Conservation (phyloP, 225 moss, liverwort and hornwort species). For the Physcomitrium patens region DNA sequence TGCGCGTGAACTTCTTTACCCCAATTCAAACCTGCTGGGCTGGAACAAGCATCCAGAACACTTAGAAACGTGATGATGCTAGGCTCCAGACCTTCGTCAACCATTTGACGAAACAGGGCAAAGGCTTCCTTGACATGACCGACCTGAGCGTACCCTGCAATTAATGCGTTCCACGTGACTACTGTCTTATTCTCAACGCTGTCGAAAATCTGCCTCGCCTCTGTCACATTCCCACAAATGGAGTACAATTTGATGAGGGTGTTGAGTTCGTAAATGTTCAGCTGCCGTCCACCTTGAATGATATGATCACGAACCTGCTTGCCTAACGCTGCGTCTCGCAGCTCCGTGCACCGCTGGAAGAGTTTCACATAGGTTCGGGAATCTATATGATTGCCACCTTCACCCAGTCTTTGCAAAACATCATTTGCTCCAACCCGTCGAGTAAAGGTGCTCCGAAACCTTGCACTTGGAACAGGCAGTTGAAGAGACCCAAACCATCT, state of each 20-base stretch:
- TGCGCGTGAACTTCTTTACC: conserved; percentile 35
- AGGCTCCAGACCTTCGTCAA: conserved; percentile 32
- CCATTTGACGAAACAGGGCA: conserved; percentile 44
- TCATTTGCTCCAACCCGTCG: conserved; percentile 22
- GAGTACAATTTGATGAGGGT: conserved; percentile 46
- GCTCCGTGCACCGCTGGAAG: conserved; percentile 41
- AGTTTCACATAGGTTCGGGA: conserved; percentile 46
- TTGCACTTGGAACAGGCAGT: not conserved
- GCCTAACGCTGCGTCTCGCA: conserved; percentile 30
- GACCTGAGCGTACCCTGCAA: conserved; percentile 41
- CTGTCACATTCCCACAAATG: conserved; percentile 38
- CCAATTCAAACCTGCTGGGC: conserved; percentile 23
- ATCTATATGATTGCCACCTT: conserved; percentile 25
- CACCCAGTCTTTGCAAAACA: conserved; percentile 29
- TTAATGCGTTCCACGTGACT: conserved; percentile 48
- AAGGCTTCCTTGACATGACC: conserved; percentile 36
- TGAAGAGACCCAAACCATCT: not conserved
- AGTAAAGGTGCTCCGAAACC: conserved; percentile 5
- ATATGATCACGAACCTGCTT: conserved; percentile 45
- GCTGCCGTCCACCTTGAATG: conserved; percentile 36
- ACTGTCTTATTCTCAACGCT: conserved; percentile 31
- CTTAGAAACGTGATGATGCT: conserved; percentile 36
- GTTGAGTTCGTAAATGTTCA: conserved; percentile 43
- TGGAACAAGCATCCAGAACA: conserved; percentile 42
- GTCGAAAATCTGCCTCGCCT: conserved; percentile 43